phyloP scores from a whole-genome alignment of 2,329 filamentous ascomycete species.

The Cordyceps pruinosa region DNA sequence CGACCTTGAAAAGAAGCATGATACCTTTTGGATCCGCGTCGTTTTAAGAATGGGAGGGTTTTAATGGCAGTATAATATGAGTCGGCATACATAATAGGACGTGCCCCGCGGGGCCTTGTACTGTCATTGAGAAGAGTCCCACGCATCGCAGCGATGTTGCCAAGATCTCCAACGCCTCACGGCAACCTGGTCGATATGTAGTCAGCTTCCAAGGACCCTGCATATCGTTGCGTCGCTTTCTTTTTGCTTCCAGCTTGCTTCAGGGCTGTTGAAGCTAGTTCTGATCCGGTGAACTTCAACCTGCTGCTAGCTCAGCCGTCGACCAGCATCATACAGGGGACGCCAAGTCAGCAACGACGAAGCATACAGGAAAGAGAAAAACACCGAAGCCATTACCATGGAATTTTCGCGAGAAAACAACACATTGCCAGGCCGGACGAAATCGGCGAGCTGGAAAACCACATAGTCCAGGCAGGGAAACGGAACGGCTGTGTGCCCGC shows the following conservation, averaged over 20 bases:
- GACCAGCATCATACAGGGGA: too few species aligned
- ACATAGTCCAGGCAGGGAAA: not conserved
- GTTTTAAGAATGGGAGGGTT: not conserved
- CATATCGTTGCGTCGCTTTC: not conserved
- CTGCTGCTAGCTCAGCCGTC: too few species aligned
- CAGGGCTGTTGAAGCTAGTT: not conserved
- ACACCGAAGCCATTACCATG: too few species aligned
- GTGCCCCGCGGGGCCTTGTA: not conserved
- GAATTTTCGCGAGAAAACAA: too few species aligned
- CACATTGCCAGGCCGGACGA: not conserved
- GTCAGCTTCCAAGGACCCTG: not conserved
- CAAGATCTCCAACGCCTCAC: not conserved
- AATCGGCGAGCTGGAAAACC: not conserved
- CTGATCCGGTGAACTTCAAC: not conserved
- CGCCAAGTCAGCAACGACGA: not conserved
- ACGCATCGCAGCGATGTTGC: not conserved
- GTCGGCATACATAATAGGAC: not conserved
- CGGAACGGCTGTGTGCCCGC: not conserved
- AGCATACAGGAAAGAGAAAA: too few species aligned
- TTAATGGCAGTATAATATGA: not conserved
- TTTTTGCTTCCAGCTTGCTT: not conserved
- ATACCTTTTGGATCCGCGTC: not conserved
- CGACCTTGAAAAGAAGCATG: not conserved
- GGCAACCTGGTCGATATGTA: not conserved
- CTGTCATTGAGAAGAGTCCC: not conserved